Base-by-base conservation (phyloP, 495 filamentous ascomycete genomes). In the Penicillium steckii region DNA sequence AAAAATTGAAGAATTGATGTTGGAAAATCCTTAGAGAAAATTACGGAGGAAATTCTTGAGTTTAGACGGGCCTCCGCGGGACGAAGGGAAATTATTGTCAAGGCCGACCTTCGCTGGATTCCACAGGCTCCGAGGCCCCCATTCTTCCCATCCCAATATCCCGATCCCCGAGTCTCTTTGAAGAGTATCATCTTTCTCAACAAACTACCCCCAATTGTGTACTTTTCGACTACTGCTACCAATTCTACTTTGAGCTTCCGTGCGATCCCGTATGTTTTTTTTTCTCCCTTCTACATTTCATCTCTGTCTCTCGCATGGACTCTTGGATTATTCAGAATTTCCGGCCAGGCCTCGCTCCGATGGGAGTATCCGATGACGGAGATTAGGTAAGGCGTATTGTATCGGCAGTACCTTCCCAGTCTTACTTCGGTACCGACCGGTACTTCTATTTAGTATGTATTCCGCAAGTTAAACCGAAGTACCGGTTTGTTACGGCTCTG, bases 51-150 rank as follows among this genome's bases (percentile, higher is more conserved):
- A 38, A 30, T 46, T 46, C 18, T 26, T 32, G 35, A 48, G 32
- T 27, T 26, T 18, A 21, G 22, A 23, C 18, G 4, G 38, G 17
- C 18, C 37, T 19, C 37, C 37, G 37, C 30, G 52, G 32, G 29
- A 43, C 52, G 50, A 37, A 52, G 43, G 8, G 29, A 47, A 56
- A 56, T 60, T 60, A 53, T 56, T 50, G n/a, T 19, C 15, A 47
- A 35, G 37, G 49, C 53, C 57, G 53, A 60, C 53, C 42, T 27
- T 60, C 53, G 53, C 57, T 26, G 43, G 50, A 60, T 60, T 60
- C 57, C 53, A 53, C 53, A 46, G 10, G 24, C 32, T 40, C 49
- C 41, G 38, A 40, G 24, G 15, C 26, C 38, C 18, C 46, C 41
- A 43, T 15, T 6, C 1, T 37, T 46, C 44, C 32, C 29, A n/a